phyloP scores from a whole-genome alignment of 352 stramenopile species.

The Globisporangium echinulatum region DNA sequence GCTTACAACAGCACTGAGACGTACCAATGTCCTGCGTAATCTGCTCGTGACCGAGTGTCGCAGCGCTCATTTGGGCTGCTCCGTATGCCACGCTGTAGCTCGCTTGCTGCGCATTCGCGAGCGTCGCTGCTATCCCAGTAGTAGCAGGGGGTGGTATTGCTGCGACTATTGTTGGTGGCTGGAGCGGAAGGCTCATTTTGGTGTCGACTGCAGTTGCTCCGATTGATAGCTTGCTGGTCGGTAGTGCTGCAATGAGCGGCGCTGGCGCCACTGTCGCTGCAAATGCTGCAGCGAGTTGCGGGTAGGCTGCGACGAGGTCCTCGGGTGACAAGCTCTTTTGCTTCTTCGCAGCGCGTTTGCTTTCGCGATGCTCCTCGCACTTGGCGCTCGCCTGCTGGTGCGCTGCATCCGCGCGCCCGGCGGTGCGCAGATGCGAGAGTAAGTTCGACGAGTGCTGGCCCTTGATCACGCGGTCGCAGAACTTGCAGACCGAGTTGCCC shows the following conservation, averaged over 20 bases:
- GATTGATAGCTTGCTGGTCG: no score
- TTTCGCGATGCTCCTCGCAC: slow-evolving; percentile 77
- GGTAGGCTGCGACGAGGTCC: slow-evolving; percentile 45
- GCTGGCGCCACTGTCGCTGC: slow-evolving; percentile 1
- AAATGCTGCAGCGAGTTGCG: slow-evolving; percentile 26
- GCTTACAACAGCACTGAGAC: not conserved
- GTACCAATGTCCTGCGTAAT: slow-evolving; percentile 60
- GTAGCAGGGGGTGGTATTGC: not conserved
- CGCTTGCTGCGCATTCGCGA: slow-evolving; percentile 36
- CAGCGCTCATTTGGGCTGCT: slow-evolving; percentile 12
- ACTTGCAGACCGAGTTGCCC: slow-evolving; percentile 81
- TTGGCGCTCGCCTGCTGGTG: slow-evolving; percentile 72
- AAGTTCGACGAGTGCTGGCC: slow-evolving; percentile 82
- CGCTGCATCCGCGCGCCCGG: slow-evolving; percentile 53
- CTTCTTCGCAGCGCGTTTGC: slow-evolving; percentile 69
- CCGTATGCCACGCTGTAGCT: slow-evolving; percentile 15
- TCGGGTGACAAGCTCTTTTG: slow-evolving; percentile 59
- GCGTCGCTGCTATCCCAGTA: no score
- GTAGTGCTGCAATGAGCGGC: not conserved
- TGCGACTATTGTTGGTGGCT: no score
- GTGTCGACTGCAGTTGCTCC: not conserved
- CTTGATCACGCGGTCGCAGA: slow-evolving; percentile 81
- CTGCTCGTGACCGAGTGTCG: slow-evolving; percentile 43
- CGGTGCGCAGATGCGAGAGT: slow-evolving; percentile 70
- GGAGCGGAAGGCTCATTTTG: no score